Evolutionary conservation across 768 basidiomycete species (phyloP).

Genomic region (Auriscalpium vulgare): DNA sequence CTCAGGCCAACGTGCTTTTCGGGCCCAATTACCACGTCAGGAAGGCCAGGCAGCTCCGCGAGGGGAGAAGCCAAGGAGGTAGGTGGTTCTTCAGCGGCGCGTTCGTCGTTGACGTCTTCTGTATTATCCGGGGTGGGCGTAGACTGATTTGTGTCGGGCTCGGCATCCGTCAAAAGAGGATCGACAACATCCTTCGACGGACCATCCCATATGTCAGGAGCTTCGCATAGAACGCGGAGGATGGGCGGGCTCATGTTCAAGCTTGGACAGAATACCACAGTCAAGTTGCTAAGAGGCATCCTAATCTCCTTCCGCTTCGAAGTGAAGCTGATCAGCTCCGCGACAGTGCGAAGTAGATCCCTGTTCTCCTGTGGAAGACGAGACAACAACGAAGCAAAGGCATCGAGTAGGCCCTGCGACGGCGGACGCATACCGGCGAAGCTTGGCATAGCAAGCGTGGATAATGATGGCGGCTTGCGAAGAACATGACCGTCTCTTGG

Average conservation of each 20-base stretch:
- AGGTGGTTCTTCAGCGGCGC: too few relatives aligned
- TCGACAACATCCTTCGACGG: conserved; percentile 14
- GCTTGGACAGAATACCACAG: conserved; percentile 84
- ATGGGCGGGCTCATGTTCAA: conserved; percentile 71
- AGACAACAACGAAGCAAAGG: conserved; percentile 54
- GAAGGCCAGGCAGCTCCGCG: conserved; percentile 3
- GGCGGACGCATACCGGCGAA: conserved; percentile 54
- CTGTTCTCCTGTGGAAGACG: conserved; percentile 74
- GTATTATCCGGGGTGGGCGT: too few relatives aligned
- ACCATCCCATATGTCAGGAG: conserved; percentile 55
- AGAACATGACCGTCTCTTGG: conserved; percentile 30
- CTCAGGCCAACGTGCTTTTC: not conserved
- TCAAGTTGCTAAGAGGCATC: conserved; percentile 87
- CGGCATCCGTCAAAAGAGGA: not conserved
- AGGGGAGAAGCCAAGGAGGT: not conserved
- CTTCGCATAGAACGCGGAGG: conserved; percentile 66
- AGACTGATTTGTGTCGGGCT: not conserved
- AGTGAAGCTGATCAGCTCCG: conserved; percentile 72
- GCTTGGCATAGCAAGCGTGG: conserved; percentile 68
- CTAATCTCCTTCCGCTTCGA: conserved; percentile 68
- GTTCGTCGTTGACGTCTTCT: too few relatives aligned
- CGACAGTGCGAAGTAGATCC: conserved; percentile 77
- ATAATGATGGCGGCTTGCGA: conserved; percentile 73
- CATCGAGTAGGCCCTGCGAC: conserved; percentile 47
- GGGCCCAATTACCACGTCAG: not conserved